Base-by-base conservation (phyloP, 2,329 filamentous ascomycete species). In the Phyllosticta paracitricarpa region DNA sequence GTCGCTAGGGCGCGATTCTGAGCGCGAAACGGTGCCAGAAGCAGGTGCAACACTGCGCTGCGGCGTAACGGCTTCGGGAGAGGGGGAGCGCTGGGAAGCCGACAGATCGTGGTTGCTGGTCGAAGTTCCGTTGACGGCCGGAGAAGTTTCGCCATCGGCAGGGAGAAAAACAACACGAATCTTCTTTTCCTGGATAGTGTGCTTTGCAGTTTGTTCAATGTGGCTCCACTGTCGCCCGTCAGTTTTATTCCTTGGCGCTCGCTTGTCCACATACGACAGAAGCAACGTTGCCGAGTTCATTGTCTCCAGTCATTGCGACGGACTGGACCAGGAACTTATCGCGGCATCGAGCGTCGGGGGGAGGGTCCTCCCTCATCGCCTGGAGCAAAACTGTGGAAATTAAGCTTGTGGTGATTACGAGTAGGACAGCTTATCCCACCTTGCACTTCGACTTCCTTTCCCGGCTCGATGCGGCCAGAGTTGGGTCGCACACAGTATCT, bases 301-400 rank as follows among this genome's bases (percentile, higher is more conserved):
- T 89, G 71, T 96, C 89, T 65, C 86, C 81, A 24, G 88, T 87
- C 66, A 97, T 89, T 58, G 86, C 81, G 56, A 96, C 89, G 26
- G 92, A 95, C 77, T 97, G 93, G 40, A 97, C 93, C 60, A 97
- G 84, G 76, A 97, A 97, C 80, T 97, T 97, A 82, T 97, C 93
- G 75, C 90, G 88, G 80, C 94, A 99, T 75, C 91, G 92, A 64
- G 89, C 86, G 73, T 96, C 92, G 62, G 81, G 75, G 22, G 92
- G 84, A 61, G 93, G 93, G 70, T 97, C 92, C 71, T 91, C 85
- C 81, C 96, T 97, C 94, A 99, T 97, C 25, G 93, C 91, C 79
- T 99, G 94, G 52, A 99, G 85, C 48, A 97, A 86, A 62, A 99
- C 94, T 95, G 67, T 58, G 58, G 62, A 67, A 61, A 26, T 25